phyloP scores from a whole-genome alignment of 2,329 filamentous ascomycete genomes.

The Sclerotinia spermophila region DNA sequence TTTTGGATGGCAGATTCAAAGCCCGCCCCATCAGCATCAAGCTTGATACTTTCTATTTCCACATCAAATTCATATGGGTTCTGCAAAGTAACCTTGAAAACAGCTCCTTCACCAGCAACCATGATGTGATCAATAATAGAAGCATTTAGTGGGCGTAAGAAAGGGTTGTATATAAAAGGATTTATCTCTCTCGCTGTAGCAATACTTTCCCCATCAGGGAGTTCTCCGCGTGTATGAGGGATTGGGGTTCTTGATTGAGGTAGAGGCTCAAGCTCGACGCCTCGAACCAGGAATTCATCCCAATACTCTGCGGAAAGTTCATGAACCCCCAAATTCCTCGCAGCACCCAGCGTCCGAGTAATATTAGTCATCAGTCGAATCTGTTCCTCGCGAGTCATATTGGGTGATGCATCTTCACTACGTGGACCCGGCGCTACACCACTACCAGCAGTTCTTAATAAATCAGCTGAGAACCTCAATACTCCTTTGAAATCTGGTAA shows the following conservation, averaged over 20 bases:
- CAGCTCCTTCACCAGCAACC: slow-evolving; percentile 73
- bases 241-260: slow-evolving; percentile 59
- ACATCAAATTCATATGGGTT: slow-evolving; percentile 94
- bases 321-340: slow-evolving; percentile 67
- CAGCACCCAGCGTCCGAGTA: slow-evolving; percentile 74
- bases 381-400: slow-evolving; percentile 78
- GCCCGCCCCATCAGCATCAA: slow-evolving; percentile 69
- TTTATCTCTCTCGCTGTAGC: slow-evolving; percentile 50
- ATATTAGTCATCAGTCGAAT: slow-evolving; percentile 80
- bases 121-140: slow-evolving; percentile 62
- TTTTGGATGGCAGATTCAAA: slow-evolving; percentile 65
- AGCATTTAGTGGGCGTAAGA: slow-evolving; percentile 64
- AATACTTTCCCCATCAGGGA: slow-evolving; percentile 43
- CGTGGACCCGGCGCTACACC: slow-evolving; percentile 71
- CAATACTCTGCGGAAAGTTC: slow-evolving; percentile 81
- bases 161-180: slow-evolving; percentile 95
- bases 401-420: slow-evolving; percentile 65
- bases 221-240: slow-evolving; percentile 55
- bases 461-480: slow-evolving; percentile 78
- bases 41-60: slow-evolving; percentile 75
- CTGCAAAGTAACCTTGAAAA: slow-evolving; percentile 79
- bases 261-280: slow-evolving; percentile 65
- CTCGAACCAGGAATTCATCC: slow-evolving; percentile 90
- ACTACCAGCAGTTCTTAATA: slow-evolving; percentile 77
- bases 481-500: slow-evolving; percentile 88